These are phyloP conservation scores for Parachaetomium inaequale DNA, from an alignment of 495 filamentous ascomycete genomes.

Conservation along the genomic window DNA sequence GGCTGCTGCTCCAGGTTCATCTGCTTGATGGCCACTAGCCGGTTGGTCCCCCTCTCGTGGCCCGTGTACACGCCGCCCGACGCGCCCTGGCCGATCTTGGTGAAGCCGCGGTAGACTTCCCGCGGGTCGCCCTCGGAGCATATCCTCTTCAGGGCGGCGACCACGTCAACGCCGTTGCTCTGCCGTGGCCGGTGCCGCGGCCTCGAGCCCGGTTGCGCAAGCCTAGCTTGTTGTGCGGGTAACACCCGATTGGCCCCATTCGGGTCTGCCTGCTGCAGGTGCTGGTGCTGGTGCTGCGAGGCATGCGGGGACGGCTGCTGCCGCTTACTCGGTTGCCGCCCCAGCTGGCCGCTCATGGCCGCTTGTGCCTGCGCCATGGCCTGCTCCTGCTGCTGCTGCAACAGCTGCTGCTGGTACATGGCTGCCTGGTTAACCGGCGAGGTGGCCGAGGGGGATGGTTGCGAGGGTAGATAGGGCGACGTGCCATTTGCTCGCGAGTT, in stretches of 20 bases:
- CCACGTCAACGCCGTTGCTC: conserved; percentile 72
- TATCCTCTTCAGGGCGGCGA: conserved; percentile 76
- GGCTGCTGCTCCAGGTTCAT: conserved; percentile 99
- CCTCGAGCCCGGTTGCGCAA: conserved; percentile 49
- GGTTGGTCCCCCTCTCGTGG: conserved; percentile 75
- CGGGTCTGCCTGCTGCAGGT: conserved; percentile 34
- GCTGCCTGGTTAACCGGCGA: conserved; percentile 35
- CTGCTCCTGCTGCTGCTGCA: conserved; percentile 71
- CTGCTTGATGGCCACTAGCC: conserved; percentile 96
- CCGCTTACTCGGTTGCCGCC: conserved; percentile 63
- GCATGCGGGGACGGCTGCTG: conserved; percentile 52
- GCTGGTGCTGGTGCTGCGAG: conserved; percentile 55
- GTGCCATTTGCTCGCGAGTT: conserved; percentile 51
- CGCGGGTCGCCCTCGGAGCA: conserved; percentile 87
- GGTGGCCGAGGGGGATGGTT: conserved; percentile 29
- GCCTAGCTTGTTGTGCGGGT: conserved; percentile 26
- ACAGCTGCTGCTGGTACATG: conserved; percentile 65
- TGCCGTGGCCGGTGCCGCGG: conserved; percentile 74
- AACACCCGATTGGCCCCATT: conserved; percentile 53
- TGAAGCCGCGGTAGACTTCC: conserved; percentile 78
- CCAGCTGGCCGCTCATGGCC: conserved; percentile 51
- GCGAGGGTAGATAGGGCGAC: conserved; percentile 40
- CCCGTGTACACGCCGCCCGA: conserved; percentile 95
- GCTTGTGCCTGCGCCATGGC: conserved; percentile 72
- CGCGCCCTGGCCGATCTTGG: conserved; percentile 95